phyloP scores from a whole-genome alignment of 495 filamentous ascomycete genomes.

The Parachaetomium inaequale region DNA sequence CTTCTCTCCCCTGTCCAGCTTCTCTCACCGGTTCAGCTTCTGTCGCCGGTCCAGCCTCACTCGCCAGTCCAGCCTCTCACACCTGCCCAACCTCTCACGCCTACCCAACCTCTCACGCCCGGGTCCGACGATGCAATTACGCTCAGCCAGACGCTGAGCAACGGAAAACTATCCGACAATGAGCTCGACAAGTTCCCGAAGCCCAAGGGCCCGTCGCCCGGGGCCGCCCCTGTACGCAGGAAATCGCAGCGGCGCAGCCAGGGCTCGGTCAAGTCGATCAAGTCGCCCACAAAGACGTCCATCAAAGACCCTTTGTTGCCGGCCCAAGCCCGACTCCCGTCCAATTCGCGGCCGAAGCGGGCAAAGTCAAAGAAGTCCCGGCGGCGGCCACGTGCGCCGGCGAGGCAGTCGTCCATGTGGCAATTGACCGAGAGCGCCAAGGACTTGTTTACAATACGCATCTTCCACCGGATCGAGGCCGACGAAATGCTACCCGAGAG shows the following conservation, averaged over 20 bases:
- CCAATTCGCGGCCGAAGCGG: constrained; percentile 35
- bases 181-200: constrained; percentile 19
- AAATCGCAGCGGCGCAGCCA: constrained; percentile 30
- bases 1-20: constrained; percentile 37
- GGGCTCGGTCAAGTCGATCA: constrained; percentile 25
- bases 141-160: constrained; percentile 33
- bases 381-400: constrained; percentile 26
- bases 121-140: constrained; percentile 47
- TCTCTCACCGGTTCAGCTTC: no score
- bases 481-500: constrained; percentile 51
- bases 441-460: constrained; percentile 43
- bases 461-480: constrained; percentile 46
- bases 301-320: constrained; percentile 22
- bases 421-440: constrained; percentile 47
- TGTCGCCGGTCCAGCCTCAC: constrained; percentile 38
- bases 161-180: constrained; percentile 28
- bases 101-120: constrained; percentile 43
- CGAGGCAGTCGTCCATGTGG: constrained; percentile 42
- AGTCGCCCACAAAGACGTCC: constrained; percentile 26
- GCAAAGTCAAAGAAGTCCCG: constrained; percentile 42
- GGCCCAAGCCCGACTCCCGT: constrained; percentile 24
- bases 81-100: no score
- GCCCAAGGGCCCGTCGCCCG: constrained; percentile 8
- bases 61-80: no score
- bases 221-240: constrained; percentile 20